Evolutionary conservation across 495 filamentous ascomycete genomes (phyloP).

Genomic region (Aspergillus carlsbadensis): DNA sequence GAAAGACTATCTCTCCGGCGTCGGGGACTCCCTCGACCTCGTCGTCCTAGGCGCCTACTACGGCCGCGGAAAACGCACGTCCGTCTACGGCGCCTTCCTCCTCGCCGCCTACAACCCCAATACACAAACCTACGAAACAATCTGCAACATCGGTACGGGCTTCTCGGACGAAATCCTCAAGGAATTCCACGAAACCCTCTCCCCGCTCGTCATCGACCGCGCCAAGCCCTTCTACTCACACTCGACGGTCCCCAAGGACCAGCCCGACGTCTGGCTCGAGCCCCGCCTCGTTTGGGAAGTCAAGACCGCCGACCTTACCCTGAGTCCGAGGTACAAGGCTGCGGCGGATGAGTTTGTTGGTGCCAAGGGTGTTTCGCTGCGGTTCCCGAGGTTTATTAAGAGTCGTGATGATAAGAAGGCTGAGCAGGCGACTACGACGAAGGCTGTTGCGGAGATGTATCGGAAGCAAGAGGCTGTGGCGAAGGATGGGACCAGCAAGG

Average conservation of each 20-base stretch:
- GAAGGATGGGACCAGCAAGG: constrained; percentile 63
- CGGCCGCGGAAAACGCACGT: constrained; percentile 92
- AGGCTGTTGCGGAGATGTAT: constrained; percentile 95
- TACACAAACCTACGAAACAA: constrained; percentile 80
- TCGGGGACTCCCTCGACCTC: constrained; percentile 94
- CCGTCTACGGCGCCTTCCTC: constrained; percentile 91
- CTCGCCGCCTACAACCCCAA: constrained; percentile 86
- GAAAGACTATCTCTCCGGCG: constrained; percentile 91
- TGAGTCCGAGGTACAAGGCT: constrained; percentile 90
- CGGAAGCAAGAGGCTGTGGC: constrained; percentile 84
- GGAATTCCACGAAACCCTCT: constrained; percentile 72
- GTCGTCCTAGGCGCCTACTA: constrained; percentile 94
- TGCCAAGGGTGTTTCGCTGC: constrained; percentile 78
- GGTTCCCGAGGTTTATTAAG: constrained; percentile 92
- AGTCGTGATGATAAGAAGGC: constrained; percentile 90
- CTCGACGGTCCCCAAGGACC: constrained; percentile 77
- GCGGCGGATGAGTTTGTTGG: constrained; percentile 58
- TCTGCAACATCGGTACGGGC: constrained; percentile 98
- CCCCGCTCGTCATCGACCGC: constrained; percentile 72
- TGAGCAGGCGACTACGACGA: constrained; percentile 80
- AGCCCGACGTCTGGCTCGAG: constrained; percentile 99
- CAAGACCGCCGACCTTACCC: constrained; percentile 90
- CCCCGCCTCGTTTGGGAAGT: constrained; percentile 95
- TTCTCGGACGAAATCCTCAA: constrained; percentile 88
- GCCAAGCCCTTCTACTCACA: constrained; percentile 95